Evolutionary conservation across 345 rosid species (phyloP).

Genomic region (Citrus hindsii): DNA sequence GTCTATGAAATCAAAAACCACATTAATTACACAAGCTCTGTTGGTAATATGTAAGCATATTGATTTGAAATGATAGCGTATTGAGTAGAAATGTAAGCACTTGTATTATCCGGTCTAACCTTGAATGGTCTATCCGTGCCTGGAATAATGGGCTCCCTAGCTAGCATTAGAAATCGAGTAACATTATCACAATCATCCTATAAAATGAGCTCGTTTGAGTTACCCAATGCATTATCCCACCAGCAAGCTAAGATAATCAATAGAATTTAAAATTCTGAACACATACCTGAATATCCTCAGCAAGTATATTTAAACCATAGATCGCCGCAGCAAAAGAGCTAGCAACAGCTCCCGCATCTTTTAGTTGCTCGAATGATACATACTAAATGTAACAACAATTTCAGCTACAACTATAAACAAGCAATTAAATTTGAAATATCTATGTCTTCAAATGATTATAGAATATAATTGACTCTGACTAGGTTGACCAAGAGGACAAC

Average conservation of each 20-base stretch:
- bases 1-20: constrained; percentile 48
- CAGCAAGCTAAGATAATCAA: not conserved
- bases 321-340: constrained; percentile 78
- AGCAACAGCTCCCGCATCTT: constrained; percentile 90
- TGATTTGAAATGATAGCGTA: not conserved
- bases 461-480: not conserved
- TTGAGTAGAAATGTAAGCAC: not conserved
- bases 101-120: constrained; percentile 41
- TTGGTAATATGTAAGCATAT: not conserved
- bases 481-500: not conserved
- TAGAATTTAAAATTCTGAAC: not conserved
- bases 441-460: not conserved
- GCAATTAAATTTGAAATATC: not conserved
- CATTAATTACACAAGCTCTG: constrained; percentile 5
- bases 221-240: not conserved
- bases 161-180: constrained; percentile 93
- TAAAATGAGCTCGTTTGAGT: not conserved
- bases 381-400: constrained; percentile 33
- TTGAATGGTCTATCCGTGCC: constrained; percentile 80
- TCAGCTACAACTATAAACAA: constrained; percentile 4
- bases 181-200: constrained; percentile 90
- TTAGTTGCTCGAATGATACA: constrained; percentile 59
- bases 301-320: constrained; percentile 84
- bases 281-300: constrained; percentile 87
- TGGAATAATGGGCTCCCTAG: constrained; percentile 98